Evolutionary conservation across 345 rosid species (phyloP), one percentile per base, ranked within the genome.

Genomic region (Trapa bicornis): DNA sequence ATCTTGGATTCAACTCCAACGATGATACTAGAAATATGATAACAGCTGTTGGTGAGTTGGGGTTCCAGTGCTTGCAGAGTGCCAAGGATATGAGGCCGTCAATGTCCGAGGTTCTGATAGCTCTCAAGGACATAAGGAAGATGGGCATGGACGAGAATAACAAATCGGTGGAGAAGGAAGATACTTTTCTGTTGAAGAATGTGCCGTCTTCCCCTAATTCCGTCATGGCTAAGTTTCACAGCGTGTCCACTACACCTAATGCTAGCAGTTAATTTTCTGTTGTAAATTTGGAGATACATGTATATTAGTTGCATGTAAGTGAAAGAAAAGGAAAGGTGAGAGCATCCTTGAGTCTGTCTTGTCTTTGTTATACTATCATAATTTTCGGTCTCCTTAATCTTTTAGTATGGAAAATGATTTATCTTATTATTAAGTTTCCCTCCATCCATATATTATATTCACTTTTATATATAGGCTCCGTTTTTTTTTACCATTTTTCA

Each of bases 1-100:
- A 74, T 50, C 96, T 93, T 1, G 97, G 97, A 68, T 93, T 79
- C 2, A 89, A 88, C 12, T 75, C 83, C 10, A 87, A 93, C 67
- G 37, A 75, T 66, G 69, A 74, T 37, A 80, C 77, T 14, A 74
- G 80, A 70, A 73, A 69, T 65, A 80, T 73, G 76, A 86, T 93
- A 47, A 78, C 67, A 37, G 84, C 85, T 0, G 97, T 90, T 8
- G 96, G 96, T 32, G 96, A 88, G 80, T 73, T 93, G 58, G 97
- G 94, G 45, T 90, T 90, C 77, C 92, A 65, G 17, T 93, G 98
- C 69, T 80, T 93, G 73, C 97, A 90, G 64, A 10, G 70, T 12
- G 84, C 73, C 47, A 90, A 87, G 67, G 94, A 90, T 37, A 45
- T 79, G 80, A 83, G 98, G 67, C 98, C 98, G 0, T 70, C 76